Evolutionary conservation across 305 asterid species (phyloP).

Genomic region (Fraxinus sp.): DNA sequence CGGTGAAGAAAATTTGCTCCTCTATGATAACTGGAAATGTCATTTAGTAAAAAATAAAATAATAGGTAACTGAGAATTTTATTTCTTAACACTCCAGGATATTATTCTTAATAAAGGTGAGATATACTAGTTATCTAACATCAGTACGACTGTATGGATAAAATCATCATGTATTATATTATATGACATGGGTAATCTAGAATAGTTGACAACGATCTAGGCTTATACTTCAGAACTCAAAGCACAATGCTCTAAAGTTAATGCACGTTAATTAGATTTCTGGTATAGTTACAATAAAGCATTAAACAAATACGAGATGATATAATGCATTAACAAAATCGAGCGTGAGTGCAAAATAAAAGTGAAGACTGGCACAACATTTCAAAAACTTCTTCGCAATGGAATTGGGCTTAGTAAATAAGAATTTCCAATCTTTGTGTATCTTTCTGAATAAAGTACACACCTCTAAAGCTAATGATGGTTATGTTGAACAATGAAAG

Average conservation of each 20-base stretch:
- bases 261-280: neutral
- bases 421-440: neutral
- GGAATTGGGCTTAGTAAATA: neutral
- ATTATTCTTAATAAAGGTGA: neutral
- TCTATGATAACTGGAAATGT: neutral
- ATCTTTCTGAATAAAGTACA: neutral
- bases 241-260: neutral
- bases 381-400: constrained; percentile 1
- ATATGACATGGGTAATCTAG: neutral
- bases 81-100: neutral
- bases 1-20: neutral
- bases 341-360: neutral
- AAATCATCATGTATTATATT: neutral
- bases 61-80: neutral
- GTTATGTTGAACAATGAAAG: neutral
- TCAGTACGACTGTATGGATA: neutral
- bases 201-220: neutral
- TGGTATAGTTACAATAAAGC: neutral
- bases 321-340: neutral
- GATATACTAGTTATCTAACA: neutral
- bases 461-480: neutral
- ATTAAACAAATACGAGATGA: neutral
- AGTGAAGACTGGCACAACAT: neutral
- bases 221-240: neutral
- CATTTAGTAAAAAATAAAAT: neutral